Evolutionary conservation across 306 rosid species (phyloP).

Genomic region (Mimosa pudica): DNA sequence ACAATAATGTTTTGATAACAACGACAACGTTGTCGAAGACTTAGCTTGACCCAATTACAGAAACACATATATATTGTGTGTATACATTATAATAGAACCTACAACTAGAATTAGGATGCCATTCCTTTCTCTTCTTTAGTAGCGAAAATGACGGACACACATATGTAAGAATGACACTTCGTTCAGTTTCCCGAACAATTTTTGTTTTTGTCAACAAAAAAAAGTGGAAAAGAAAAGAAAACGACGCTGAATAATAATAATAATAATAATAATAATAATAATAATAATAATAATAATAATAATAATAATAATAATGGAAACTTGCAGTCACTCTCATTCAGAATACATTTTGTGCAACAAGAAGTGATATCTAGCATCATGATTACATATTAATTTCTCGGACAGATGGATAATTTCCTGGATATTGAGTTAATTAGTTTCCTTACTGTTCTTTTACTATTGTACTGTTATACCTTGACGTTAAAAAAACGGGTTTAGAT

Average conservation of each 20-base stretch:
- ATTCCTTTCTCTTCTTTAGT: not conserved
- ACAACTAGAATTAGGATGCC: not conserved
- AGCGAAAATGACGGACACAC: not conserved
- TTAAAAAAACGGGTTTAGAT: no score
- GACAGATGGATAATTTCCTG: not conserved
- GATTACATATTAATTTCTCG: not conserved
- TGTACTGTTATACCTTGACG: no score
- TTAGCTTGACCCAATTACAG: not conserved
- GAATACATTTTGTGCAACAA: not conserved
- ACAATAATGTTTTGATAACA: not conserved
- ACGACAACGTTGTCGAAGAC: not conserved
- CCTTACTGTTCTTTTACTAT: not conserved
- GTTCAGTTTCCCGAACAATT: not conserved
- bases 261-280: no score
- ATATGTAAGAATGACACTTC: not conserved
- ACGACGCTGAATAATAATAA: not conserved
- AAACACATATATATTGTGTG: no score
- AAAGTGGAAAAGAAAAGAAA: no score
- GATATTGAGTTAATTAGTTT: not conserved
- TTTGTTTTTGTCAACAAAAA: not conserved
- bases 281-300: no score
- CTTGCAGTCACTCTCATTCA: not conserved
- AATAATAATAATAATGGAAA: not conserved
- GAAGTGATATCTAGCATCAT: no score
- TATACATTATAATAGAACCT: not conserved